Percentiles rank a stretch among this genome's conserved stretches.
phyloP scores from a whole-genome alignment of 179 eudicot species.

The Camellia oleifera region DNA sequence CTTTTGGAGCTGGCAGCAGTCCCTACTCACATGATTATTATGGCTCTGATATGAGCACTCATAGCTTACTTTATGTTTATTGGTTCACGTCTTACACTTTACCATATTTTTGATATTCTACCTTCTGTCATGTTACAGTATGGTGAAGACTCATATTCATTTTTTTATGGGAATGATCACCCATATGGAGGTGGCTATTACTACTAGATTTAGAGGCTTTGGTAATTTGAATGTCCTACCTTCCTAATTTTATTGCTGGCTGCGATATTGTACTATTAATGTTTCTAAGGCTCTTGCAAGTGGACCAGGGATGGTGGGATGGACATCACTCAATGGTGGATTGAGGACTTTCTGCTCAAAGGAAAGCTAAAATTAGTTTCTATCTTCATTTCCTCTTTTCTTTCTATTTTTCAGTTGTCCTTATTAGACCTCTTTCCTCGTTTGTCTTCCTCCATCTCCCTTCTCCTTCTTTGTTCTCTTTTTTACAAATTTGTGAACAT shows the following conservation, averaged over 20 bases:
- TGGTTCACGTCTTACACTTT: constrained; percentile 1
- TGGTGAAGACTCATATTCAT: constrained; percentile 32
- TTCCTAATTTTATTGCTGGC: too few species aligned
- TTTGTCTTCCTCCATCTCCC: constrained; percentile 6
- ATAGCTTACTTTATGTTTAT: constrained; percentile 10
- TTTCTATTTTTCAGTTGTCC: constrained; percentile 15
- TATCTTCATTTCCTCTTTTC: constrained; percentile 13
- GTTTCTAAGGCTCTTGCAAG: constrained; percentile 19
- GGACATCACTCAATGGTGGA: constrained; percentile 10
- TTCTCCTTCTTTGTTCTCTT: background rate
- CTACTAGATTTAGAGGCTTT: constrained; percentile 37
- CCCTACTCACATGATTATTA: constrained; percentile 59
- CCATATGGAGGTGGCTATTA: constrained; percentile 72
- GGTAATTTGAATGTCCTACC: constrained; percentile 15
- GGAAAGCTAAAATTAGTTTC: constrained; percentile 27
- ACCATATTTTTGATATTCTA: constrained; percentile 8
- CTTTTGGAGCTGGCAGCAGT: constrained; percentile 51
- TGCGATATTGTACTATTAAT: too few species aligned
- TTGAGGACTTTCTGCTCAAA: constrained; percentile 19
- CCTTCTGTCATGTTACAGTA: constrained; percentile 40
- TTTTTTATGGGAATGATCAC: constrained; percentile 52
- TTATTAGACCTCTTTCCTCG: background rate
- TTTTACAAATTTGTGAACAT: background rate
- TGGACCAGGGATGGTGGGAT: constrained; percentile 7
- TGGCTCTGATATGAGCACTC: constrained; percentile 63